Evolutionary conservation across 495 filamentous ascomycete genomes (phyloP), one percentile per base, ranked within the genome.

Genomic region (Lepraria neglecta): DNA sequence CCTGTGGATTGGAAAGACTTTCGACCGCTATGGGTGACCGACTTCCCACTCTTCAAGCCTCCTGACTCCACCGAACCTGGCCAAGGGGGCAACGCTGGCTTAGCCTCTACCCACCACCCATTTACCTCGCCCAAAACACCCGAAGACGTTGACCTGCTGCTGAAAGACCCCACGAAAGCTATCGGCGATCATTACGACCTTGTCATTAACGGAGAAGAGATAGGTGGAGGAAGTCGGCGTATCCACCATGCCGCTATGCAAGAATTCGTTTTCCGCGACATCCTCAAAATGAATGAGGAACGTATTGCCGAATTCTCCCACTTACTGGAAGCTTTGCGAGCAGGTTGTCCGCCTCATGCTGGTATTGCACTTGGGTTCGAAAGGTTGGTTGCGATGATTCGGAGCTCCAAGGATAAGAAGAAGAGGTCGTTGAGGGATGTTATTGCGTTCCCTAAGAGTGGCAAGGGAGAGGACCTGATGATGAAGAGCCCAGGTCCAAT

Each of bases 281-380:
- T 97, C n/a, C 79, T 98, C 30, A 83, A 86, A 68, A 78, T 85
- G 74, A 73, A 72, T 15, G 64, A 70, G 4, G 78, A 84, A 59
- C 82, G 88, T 17, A 67, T 97, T 9, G 73, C 75, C 3, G 85
- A 95, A 48, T 97, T 97, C 69, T 78, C 80, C 4, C 94, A 97
- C 71, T 78, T 98, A 3, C 78, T 97, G 10, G 80, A 89, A 56
- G 91, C 90, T 0, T 80, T 98, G 9, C 73, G 84, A 7, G 85
- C 90, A 0, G 94, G 94, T 5, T 98, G 94, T 81, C 95, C 94
- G n/a, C 94, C 94, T 1, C 94, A 98, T 73, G 92, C 94, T 0
- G 94, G 94, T 0, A 84, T 98, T 50, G 94, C 94, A 0, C 74
- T 98, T 17, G 94, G 94, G 0, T 96, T 96, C 68, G 94, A 98